Base-by-base conservation (phyloP, 1,284 basidiomycete genomes). In the Ganoderma resinaceum region DNA sequence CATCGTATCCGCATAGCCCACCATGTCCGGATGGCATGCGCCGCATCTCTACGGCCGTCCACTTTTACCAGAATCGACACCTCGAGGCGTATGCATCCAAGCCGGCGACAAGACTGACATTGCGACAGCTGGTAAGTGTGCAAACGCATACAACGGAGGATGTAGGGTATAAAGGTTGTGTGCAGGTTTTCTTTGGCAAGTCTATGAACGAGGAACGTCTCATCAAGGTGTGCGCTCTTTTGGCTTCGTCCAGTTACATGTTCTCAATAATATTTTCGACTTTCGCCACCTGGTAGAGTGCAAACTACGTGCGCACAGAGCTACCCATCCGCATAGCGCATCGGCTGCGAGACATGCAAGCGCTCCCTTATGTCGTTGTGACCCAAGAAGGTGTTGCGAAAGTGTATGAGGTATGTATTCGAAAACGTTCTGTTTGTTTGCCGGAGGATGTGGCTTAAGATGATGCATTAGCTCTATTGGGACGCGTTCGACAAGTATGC, bases 221-320 rank as follows among this genome's bases (percentile, higher is more conserved):
- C 52, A 87, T 95, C 76, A 93, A 90, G 83, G 93, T 87, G 71
- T 38, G 80, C 76, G n/a, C 59, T 16, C 9, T 66, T 66, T 20
- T 11, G 20, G 8, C 9, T 53, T 53, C 7, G 18, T 37, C 20
- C 9, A 9, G 1, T 14, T 11, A 6, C 35, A 40, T 52, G 23
- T 60, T 23, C 46, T 38, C 46, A 63, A n/a, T 23, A 31, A 7
- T 23, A 26, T 33, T 3, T 9, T 29, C 40, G 31, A 3, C n/a
- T 18, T 55, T 18, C 1, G 16, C 20, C 52, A 66, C 52, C 33
- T 65, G 59, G 52, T 69, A 95, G 93, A 93, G 91, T 70, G 95
- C 93, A 71, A 96, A 96, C 79, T 95, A 96, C 80, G 93, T 97
- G 40, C 89, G 95, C 60, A 92, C 92, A 16, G 96, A 97, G 77